Evolutionary conservation across 2,329 filamentous ascomycete species (phyloP), one percentile per base, ranked within the genome.

Genomic region (Venturia asperata): DNA sequence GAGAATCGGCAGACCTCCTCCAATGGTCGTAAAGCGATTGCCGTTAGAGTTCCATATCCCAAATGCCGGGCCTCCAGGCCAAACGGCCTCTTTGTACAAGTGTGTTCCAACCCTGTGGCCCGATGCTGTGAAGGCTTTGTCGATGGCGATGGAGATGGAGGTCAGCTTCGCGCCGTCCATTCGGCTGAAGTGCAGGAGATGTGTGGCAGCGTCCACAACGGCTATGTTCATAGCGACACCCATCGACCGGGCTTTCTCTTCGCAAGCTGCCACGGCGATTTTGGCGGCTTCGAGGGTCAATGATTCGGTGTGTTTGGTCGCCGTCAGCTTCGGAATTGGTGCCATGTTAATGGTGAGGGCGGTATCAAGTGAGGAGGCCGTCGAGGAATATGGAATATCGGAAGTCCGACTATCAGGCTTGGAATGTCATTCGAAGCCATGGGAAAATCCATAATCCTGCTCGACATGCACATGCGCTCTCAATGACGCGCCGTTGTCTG

Each of bases 61-160:
- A 67, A 79, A 84, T 0, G 80, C 82, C 0, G 75, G 72, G 0
- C 82, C 82, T 7, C 82, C 82, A 5, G 82, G 82, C 74, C 79
- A 78, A 24, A 83, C 81, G 49, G 75, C 76, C 67, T 83, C 82
- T 65, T 81, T 81, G 72, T 84, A 85, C 2, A 76, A 74, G 27
- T 78, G 77, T 0, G 82, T 84, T 0, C 81, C 81, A 5, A 77
- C 73, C 24, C 78, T 74, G 72, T 84, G 82, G 19, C 82, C 82
- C 1, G 82, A 81, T 3, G 82, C 82, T 2, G 82, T 85, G 70
- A 83, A 84, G 19, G 82, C 82, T 68, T 84, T 83, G 61, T 87
- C 85, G 17, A 89, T 87, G 0, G 85, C 82, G 71, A 88, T 82
- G 72, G 84, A 83, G 68, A 87, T 82, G 4, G 83, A 78, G n/a